These are phyloP conservation scores for Fusarium clavum DNA, from an alignment of 2,329 filamentous ascomycete genomes.

Conservation along the genomic window DNA sequence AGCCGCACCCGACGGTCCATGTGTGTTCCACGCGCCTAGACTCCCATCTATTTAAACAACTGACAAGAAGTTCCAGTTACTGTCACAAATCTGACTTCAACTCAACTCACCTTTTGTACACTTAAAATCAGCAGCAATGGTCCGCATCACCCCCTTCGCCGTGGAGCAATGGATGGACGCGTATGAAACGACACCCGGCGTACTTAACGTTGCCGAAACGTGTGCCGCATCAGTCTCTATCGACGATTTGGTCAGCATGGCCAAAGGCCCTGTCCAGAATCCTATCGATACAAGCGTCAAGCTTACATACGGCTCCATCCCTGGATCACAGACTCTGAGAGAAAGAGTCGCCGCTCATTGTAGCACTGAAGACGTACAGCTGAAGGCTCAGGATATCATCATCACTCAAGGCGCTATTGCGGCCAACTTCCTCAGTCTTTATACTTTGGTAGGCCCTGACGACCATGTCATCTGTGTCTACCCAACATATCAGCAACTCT, in stretches of 20 bases:
- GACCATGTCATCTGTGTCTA: constrained; percentile 90
- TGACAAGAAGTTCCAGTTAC: neutral
- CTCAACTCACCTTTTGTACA: too few relatives aligned
- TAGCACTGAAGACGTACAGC: constrained; percentile 63
- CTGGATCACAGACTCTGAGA: constrained; percentile 73
- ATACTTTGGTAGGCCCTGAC: constrained; percentile 75
- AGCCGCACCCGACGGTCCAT: neutral
- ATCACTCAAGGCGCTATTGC: constrained; percentile 84
- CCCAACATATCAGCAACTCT: constrained; percentile 88
- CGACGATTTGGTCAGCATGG: constrained; percentile 71
- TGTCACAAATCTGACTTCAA: neutral
- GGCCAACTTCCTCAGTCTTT: constrained; percentile 82
- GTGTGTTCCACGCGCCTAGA: neutral
- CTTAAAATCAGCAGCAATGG: constrained; percentile 54
- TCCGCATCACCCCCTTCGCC: constrained; percentile 70
- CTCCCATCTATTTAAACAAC: neutral
- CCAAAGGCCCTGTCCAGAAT: constrained; percentile 49
- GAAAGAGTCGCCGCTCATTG: constrained; percentile 74
- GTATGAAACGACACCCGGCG: constrained; percentile 66
- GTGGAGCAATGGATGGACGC: constrained; percentile 79
- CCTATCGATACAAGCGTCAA: constrained; percentile 63
- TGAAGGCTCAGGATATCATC: constrained; percentile 70
- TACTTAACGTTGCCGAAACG: constrained; percentile 81
- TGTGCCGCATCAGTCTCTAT: constrained; percentile 82
- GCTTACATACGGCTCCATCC: constrained; percentile 80